Percentiles rank a stretch among this genome's conserved stretches.
phyloP scores from a whole-genome alignment of 1,284 basidiomycete species.

The Lentinus polychrous region DNA sequence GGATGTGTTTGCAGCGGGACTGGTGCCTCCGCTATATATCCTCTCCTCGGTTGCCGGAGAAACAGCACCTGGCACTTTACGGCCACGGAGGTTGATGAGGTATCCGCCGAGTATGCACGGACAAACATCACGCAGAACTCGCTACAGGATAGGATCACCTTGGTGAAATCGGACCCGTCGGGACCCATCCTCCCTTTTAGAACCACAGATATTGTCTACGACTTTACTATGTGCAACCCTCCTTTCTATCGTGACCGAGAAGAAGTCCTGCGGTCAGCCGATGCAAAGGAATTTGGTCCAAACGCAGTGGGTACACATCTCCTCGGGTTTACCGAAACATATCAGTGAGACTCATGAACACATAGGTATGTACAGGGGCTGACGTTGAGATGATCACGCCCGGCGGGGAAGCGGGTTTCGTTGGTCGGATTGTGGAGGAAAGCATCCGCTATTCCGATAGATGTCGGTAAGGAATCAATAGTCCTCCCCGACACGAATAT shows the following conservation, averaged over 20 bases:
- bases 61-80: constrained; percentile 52
- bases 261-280: constrained; percentile 59
- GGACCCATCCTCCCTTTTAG: constrained; percentile 31
- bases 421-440: constrained; percentile 73
- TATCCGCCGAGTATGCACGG: constrained; percentile 48
- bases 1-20: constrained; percentile 74
- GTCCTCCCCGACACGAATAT: not conserved
- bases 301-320: constrained; percentile 57
- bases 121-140: constrained; percentile 50
- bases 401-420: constrained; percentile 83
- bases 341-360: not conserved
- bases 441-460: constrained; percentile 40
- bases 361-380: constrained; percentile 78
- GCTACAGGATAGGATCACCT: constrained; percentile 41
- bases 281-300: constrained; percentile 55
- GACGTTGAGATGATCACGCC: constrained; percentile 80
- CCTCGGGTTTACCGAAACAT: not conserved
- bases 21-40: constrained; percentile 87
- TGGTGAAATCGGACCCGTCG: constrained; percentile 33
- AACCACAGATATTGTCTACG: constrained; percentile 13
- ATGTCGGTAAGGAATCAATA: constrained; percentile 41
- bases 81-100: constrained; percentile 70
- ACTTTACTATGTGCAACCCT: constrained; percentile 92
- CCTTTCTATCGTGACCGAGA: constrained; percentile 79
- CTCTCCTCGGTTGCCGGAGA: constrained; percentile 63